Percentiles rank a stretch among this genome's conserved stretches.
Conservation (phyloP, 2,329 filamentous ascomycete species). For the Colletotrichum gigasporum region DNA sequence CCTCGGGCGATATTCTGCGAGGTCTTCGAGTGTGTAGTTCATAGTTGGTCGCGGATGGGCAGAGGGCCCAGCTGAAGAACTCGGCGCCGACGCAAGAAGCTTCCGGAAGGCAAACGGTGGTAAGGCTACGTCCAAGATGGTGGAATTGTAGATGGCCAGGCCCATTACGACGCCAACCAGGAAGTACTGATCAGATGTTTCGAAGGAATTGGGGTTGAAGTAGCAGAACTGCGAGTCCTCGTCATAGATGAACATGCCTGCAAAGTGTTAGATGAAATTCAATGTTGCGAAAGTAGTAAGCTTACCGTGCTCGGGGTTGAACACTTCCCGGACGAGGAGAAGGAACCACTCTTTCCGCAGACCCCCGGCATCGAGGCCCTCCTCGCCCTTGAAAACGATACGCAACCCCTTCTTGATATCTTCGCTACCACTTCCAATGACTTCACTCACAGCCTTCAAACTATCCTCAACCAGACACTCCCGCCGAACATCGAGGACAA, state of each 20-base stretch:
- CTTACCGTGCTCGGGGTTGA: constrained; percentile 88
- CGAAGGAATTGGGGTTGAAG: constrained; percentile 90
- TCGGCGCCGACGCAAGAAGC: constrained; percentile 80
- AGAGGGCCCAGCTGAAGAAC: constrained; percentile 61
- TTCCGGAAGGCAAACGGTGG: constrained; percentile 92
- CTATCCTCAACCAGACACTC: constrained; percentile 92
- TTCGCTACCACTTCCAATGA: constrained; percentile 80
- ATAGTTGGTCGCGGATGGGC: constrained; percentile 69
- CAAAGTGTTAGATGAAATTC: constrained; percentile 24
- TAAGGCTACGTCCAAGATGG: constrained; percentile 87
- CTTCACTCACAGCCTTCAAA: constrained; percentile 83
- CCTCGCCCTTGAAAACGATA: constrained; percentile 87
- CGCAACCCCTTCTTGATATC: constrained; percentile 91
- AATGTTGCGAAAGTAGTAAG: constrained; percentile 19
- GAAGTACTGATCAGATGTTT: constrained; percentile 92
- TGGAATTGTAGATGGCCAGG: constrained; percentile 93
- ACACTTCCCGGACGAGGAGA: constrained; percentile 86
- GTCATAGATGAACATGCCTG: constrained; percentile 92
- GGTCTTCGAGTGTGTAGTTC: constrained; percentile 81
- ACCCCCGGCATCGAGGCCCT: constrained; percentile 90
- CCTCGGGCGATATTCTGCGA: constrained; percentile 82
- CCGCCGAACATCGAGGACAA: constrained; percentile 79
- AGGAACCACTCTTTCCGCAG: constrained; percentile 96
- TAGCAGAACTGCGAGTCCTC: constrained; percentile 92
- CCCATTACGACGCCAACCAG: constrained; percentile 88